Evolutionary conservation across 31 red algal genomes (phyloP), one percentile per base, ranked within the genome.

Genomic region (Porphyra umbilicalis): DNA sequence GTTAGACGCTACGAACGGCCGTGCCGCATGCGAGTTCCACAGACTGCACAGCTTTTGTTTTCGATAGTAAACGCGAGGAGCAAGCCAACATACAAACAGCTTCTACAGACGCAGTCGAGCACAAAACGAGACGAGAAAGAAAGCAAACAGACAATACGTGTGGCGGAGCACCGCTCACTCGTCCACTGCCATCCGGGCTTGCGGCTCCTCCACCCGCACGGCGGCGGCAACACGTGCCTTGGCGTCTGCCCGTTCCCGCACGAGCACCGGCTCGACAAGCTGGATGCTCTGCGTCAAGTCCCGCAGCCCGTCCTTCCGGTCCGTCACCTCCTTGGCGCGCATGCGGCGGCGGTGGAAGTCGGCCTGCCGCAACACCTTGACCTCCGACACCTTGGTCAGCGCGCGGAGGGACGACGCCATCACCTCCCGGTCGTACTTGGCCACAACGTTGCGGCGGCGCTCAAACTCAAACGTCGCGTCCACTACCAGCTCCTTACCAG

Each of bases 401-500:
- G 94, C 94, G 25, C 77, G 37, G 75, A 99, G 39, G 7, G 97
- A 96, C 38, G 79, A 87, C 4, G 88, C 89, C 34, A 99, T 79
- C 10, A 99, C 32, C 34, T 95, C 87, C 10, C 97, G 79, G 79
- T 99, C 97, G 82, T 99, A 99, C 79, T 95, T 95, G 32, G 83
- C 78, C 68, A 90, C 89, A 20, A 85, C 39, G 34, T 95, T 90
- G 33, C 97, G 79, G 9, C 90, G 90, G 16, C 88, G 79, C 76
- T 99, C 93, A 57, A 99, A 93, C 11, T 88, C 87, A 84, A 99
- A 95, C 10, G 90, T 88, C 75, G 93, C 81, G 79, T 99, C 97
- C 37, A 95, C 79, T 9, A 90, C 97, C 82, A 99, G 84, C 85
- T 99, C 97, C 84, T 99, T 99, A 35, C 97, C 97, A 33, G 84